Conservation (phyloP, 1,284 basidiomycete genomes). For the Sphaerobolus stellatus region DNA sequence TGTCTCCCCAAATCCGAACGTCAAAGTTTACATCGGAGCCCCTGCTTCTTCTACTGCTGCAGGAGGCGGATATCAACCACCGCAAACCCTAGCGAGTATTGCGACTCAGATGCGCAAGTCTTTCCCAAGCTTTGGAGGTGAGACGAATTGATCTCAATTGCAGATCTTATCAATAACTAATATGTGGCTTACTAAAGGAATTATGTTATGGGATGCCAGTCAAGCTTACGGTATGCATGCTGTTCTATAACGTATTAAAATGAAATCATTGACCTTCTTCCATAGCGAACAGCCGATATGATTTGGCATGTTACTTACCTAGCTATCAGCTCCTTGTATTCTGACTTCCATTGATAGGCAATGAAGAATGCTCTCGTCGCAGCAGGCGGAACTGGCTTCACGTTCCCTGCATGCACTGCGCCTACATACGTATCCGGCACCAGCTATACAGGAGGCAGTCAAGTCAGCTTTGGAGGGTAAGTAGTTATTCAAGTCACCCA, state of each 20-base stretch:
- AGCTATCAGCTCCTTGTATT: too few species aligned
- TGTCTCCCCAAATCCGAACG: conserved; percentile 54
- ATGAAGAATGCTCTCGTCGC: conserved; percentile 60
- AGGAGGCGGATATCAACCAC: conserved; percentile 53
- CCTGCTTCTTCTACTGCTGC: conserved; percentile 58
- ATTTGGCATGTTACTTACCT: too few species aligned
- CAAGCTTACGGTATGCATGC: conserved; percentile 48
- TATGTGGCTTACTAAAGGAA: conserved; percentile 17
- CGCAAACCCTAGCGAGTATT: conserved; percentile 38
- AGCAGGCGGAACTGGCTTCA: conserved; percentile 66
- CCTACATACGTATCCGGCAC: conserved; percentile 50
- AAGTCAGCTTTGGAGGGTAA: conserved; percentile 57
- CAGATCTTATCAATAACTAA: neutral
- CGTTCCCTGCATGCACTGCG: conserved; percentile 56
- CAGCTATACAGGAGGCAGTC: conserved; percentile 50
- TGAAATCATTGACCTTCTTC: neutral
- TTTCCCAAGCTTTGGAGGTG: conserved; percentile 68
- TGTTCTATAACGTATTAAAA: neutral
- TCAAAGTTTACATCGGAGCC: conserved; percentile 62
- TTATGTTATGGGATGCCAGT: conserved; percentile 73
- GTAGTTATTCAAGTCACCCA: conserved; percentile 20
- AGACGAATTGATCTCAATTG: neutral
- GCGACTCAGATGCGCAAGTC: conserved; percentile 55
- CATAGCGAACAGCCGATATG: conserved; percentile 9
- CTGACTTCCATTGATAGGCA: too few species aligned